Evolutionary conservation across 2,329 filamentous ascomycete species (phyloP), one percentile per base, ranked within the genome.

Genomic region (Periconia sp.): DNA sequence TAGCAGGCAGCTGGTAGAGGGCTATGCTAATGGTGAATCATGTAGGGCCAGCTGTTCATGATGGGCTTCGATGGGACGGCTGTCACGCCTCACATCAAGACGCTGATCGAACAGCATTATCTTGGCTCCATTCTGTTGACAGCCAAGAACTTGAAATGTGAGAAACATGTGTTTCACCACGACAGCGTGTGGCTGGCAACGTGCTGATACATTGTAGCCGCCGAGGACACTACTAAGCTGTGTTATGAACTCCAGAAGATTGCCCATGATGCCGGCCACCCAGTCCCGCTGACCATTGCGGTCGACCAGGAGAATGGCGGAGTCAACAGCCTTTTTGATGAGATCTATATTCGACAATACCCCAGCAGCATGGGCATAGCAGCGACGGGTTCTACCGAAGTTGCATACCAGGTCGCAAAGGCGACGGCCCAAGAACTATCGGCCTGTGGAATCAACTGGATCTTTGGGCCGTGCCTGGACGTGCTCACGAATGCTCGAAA

Each of bases 231-330:
- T 22, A 92, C 92, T 30, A 83, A 81, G 62, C 79, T 97, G 29
- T 89, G 96, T 21, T 87, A 94, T 63, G 91, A 97, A 63, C 78
- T 99, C 31, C 94, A 99, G 71, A 91, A 86, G 36, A 92, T 95
- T 64, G 94, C 94, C 25, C 88, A 89, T 64, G 82, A 95, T 71
- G 87, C 92, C 46, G 92, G 92, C 15, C 92, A 97, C 69, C 87
- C 88, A 3, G 86, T 92, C 3, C 94, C 94, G 2, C 75, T 99
- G 13, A 78, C 95, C 40, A 96, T 99, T 58, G 92, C 88, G 26
- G 77, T 97, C 25, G 94, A 97, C 65, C 94, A 99, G 68, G 94
- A 99, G 70, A 97, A 99, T 83, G 94, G 94, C 52, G 92, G 92
- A 3, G 92, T 96, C 68, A 97, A 96, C 74, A 96, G 90, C 72